phyloP scores from a whole-genome alignment of 306 rosid species.

The Sicyos baderoa region DNA sequence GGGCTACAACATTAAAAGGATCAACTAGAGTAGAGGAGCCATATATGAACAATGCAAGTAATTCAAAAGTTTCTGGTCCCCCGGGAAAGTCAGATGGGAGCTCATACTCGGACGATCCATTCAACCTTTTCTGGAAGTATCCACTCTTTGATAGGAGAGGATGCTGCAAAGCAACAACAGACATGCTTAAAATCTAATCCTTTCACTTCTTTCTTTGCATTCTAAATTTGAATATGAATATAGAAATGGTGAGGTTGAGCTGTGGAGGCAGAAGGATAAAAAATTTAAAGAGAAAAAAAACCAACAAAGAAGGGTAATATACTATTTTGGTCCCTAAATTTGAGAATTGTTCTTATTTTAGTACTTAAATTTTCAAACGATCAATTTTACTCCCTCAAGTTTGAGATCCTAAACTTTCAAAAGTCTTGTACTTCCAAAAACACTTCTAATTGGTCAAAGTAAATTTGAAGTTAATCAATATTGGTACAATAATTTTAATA shows the following conservation, averaged over 20 bases:
- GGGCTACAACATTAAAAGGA: constrained; percentile 67
- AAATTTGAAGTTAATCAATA: too few relatives aligned
- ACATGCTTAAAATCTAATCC: background rate
- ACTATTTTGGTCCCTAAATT: too few relatives aligned
- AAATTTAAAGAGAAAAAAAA: too few relatives aligned
- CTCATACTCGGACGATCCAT: constrained; percentile 49
- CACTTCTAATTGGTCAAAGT: too few relatives aligned
- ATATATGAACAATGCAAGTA: constrained; percentile 63
- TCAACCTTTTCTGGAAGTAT: constrained; percentile 53
- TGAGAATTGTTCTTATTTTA: too few relatives aligned
- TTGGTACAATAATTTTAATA: too few relatives aligned
- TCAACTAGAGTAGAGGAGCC: constrained; percentile 68
- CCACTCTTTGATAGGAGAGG: constrained; percentile 72
- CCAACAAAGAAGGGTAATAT: too few relatives aligned
- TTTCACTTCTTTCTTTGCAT: background rate
- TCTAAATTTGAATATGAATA: background rate
- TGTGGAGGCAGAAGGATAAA: background rate
- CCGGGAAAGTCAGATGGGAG: constrained; percentile 71
- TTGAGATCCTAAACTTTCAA: too few relatives aligned
- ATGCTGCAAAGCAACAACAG: constrained; percentile 31
- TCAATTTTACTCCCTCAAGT: too few relatives aligned
- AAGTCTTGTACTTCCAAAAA: too few relatives aligned
- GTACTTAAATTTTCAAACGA: too few relatives aligned
- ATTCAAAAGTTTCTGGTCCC: constrained; percentile 73
- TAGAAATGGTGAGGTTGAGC: background rate